Percentiles rank a stretch among this genome's conserved stretches.
Evolutionary conservation across 495 filamentous ascomycete genomes (phyloP).

Genomic region (Darksidea phi): DNA sequence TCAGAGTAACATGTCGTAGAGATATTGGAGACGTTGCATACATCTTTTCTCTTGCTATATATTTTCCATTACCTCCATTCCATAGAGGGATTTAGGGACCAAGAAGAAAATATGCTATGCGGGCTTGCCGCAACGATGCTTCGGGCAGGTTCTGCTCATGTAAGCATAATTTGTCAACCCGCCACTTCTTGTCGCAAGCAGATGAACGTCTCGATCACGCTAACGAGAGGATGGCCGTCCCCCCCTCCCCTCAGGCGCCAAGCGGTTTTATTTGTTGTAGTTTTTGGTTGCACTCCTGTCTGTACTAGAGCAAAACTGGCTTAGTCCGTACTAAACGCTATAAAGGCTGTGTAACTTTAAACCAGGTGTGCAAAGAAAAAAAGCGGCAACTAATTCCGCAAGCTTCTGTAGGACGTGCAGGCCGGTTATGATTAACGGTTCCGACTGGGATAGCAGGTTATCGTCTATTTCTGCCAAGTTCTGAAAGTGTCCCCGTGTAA

Average conservation of each 20-base stretch:
- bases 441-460: slow-evolving; percentile 10
- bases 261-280: too few relatives aligned
- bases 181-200: neutral
- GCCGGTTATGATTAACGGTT: slow-evolving; percentile 9
- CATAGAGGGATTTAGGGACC: slow-evolving; percentile 15
- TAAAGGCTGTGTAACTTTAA: too few relatives aligned
- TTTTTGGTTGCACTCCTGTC: too few relatives aligned
- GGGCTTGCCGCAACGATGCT: slow-evolving; percentile 34
- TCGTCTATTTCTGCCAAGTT: slow-evolving; percentile 14
- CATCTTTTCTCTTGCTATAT: neutral
- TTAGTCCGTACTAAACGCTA: too few relatives aligned
- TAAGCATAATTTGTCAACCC: neutral
- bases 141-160: slow-evolving; percentile 10
- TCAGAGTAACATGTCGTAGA: neutral
- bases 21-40: too few relatives aligned
- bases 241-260: too few relatives aligned
- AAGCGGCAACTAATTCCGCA: too few relatives aligned
- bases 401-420: slow-evolving; percentile 10
- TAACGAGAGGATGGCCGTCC: neutral
- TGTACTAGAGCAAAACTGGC: too few relatives aligned
- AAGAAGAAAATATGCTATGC: slow-evolving; percentile 26
- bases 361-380: too few relatives aligned
- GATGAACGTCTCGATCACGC: slow-evolving; percentile 1
- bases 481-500: slow-evolving; percentile 13
- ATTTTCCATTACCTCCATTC: slow-evolving; percentile 29